Conservation (phyloP, 306 rosid species). For the Clitoria ternatea region DNA sequence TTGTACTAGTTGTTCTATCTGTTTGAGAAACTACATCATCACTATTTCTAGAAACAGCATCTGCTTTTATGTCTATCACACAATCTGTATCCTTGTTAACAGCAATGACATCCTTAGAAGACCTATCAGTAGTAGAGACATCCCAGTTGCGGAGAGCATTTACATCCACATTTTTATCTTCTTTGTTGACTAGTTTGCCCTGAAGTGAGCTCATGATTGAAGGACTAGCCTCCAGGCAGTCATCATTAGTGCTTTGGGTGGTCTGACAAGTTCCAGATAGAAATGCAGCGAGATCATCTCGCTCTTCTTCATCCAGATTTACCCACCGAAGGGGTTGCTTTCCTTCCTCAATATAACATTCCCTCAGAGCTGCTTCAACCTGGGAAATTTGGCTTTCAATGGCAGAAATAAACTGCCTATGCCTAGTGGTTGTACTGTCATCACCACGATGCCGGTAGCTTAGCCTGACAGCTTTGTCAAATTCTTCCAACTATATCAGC, state of each 20-base stretch:
- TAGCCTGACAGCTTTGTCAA: slow-evolving; percentile 77
- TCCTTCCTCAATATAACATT: slow-evolving; percentile 62
- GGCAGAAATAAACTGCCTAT: slow-evolving; percentile 77
- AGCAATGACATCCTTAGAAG: slow-evolving; percentile 39
- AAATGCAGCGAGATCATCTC: slow-evolving; percentile 90
- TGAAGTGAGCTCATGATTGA: slow-evolving; percentile 24
- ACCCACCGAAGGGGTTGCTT: slow-evolving; percentile 85
- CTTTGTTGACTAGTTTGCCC: slow-evolving; percentile 37
- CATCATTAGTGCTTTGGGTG: slow-evolving; percentile 35
- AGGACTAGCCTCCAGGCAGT: slow-evolving; percentile 32
- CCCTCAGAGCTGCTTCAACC: slow-evolving; percentile 65
- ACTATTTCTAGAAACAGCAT: slow-evolving; percentile 36
- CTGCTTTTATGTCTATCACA: slow-evolving; percentile 48
- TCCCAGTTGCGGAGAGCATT: slow-evolving; percentile 35
- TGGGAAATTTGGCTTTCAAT: slow-evolving; percentile 73
- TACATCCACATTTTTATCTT: slow-evolving; percentile 31
- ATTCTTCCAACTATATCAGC: slow-evolving; percentile 76
- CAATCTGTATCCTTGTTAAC: slow-evolving; percentile 30
- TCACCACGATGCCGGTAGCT: slow-evolving; percentile 66
- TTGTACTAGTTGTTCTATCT: slow-evolving; percentile 58
- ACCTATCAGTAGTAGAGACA: slow-evolving; percentile 33
- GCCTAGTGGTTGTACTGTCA: slow-evolving; percentile 59
- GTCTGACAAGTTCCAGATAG: slow-evolving; percentile 62
- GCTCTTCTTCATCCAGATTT: slow-evolving; percentile 72
- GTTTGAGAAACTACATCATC: slow-evolving; percentile 66